Evolutionary conservation across 345 rosid genomes (phyloP), one percentile per base, ranked within the genome.

Genomic region (Salix udensis): DNA sequence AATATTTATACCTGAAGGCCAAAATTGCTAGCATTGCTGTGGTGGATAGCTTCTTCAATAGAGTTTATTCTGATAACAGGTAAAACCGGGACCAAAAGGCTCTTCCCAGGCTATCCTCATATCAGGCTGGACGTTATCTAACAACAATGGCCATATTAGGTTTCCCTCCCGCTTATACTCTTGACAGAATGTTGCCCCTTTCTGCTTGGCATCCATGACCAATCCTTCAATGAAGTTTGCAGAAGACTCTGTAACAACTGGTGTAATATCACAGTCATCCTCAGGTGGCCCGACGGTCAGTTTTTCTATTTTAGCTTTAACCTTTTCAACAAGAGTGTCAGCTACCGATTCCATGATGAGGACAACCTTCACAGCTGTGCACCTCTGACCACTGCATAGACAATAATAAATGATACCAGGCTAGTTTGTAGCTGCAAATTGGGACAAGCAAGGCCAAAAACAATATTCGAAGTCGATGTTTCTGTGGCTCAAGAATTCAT

Each of bases 51-150:
- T 83, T 96, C 98, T 78, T 96, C 97, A 19, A 91, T 79, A 2
- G 97, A 88, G 72, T 68, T 83, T 76, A 92, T 92, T 86, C 97
- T 82, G 15, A 96, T 77, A 30, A 96, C 96, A 0, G 99, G 98
- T 61, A 93, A 62, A 74, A 96, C 87, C 0, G 99, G 98, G 30
- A n/a, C 99, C 99, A 4, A 96, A 96, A 0, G 99, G 99, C 83
- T 96, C 97, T 84, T 93, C 99, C 99, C 99, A 96, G 0, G 98
- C 98, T 0, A 93, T 93, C 86, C 97, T 89, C 99, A 96, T 96
- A 76, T 92, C 96, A 0, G 98, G 96, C 71, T 89, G 86, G 61
- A 96, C 97, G 48, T 93, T 87, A 82, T 96, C 99, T 55, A 93
- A 80, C 90, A 96, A 85, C 88, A 96, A 77, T 3, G 99, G 99